These are phyloP conservation scores for Metarhizium anisopliae DNA, from an alignment of 2,329 filamentous ascomycete genomes.

Conservation along the genomic window DNA sequence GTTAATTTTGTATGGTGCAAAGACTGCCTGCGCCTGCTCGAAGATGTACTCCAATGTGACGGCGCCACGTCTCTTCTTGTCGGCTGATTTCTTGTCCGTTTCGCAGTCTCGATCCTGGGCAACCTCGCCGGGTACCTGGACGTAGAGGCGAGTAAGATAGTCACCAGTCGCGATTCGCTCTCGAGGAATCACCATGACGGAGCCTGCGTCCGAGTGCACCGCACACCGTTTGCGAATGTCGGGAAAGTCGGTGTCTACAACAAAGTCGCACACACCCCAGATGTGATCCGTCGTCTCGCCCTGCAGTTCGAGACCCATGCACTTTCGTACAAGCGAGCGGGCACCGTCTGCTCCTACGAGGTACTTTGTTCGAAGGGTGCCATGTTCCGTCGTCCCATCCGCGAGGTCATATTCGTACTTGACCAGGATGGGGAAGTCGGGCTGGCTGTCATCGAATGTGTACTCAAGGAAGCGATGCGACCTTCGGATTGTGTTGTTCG, in stretches of 20 bases:
- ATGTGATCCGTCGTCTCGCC: neutral
- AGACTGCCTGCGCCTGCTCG: conserved; percentile 35
- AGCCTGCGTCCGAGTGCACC: conserved; percentile 8
- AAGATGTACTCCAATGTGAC: conserved; percentile 44
- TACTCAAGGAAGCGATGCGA: neutral
- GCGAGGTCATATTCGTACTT: neutral
- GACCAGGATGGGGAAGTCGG: neutral
- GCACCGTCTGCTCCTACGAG: neutral
- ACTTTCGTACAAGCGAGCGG: neutral
- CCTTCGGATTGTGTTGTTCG: neutral
- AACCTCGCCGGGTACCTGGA: conserved; percentile 7
- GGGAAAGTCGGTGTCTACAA: neutral
- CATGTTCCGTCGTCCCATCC: neutral
- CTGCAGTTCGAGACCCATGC: neutral
- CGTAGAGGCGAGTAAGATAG: conserved; percentile 15
- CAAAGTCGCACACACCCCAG: neutral
- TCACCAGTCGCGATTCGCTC: conserved; percentile 12
- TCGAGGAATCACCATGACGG: conserved; percentile 18
- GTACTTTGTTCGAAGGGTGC: neutral
- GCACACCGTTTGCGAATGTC: neutral
- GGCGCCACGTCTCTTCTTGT: neutral
- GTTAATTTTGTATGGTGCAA: conserved; percentile 31
- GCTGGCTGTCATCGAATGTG: neutral
- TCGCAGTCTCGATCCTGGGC: neutral
- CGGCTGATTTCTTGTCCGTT: conserved; percentile 1